Conservation (phyloP, 1,284 basidiomycete species). For the Microbotryum saponariae region DNA sequence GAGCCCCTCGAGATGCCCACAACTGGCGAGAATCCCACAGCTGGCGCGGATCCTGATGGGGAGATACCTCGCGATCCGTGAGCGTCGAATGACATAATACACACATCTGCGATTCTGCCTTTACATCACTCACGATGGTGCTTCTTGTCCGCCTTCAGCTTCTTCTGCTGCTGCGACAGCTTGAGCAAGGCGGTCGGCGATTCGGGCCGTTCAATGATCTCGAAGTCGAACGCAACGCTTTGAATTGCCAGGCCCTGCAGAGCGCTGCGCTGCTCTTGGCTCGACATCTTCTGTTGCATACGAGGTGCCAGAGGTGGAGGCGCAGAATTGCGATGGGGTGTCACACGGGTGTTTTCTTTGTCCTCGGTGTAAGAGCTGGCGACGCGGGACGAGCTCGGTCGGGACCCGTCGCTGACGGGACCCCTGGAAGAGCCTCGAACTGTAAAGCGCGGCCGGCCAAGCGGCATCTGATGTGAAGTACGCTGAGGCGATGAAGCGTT, state of each 20-base stretch:
- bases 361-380: conserved; percentile 8
- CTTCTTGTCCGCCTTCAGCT: conserved; percentile 16
- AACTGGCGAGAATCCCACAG: conserved; percentile 1
- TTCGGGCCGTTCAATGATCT: conserved; percentile 25
- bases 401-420: not conserved
- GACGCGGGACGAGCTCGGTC: not conserved
- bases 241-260: conserved; percentile 6
- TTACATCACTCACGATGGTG: not conserved
- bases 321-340: not conserved
- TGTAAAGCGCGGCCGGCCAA: conserved; percentile 11
- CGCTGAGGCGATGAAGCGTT: conserved; percentile 12
- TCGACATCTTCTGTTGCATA: not conserved
- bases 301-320: conserved; percentile 18
- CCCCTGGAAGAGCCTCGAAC: conserved; percentile 17
- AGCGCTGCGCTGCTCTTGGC: conserved; percentile 5
- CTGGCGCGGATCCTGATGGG: conserved; percentile 24
- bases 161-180: conserved; percentile 19
- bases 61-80: too few relatives aligned
- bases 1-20: conserved; percentile 3
- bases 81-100: too few relatives aligned
- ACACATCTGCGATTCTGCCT: conserved; percentile 1
- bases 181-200: conserved; percentile 13
- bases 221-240: conserved; percentile 16
- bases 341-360: conserved; percentile 32
- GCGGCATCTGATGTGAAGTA: not conserved